phyloP scores from a whole-genome alignment of 768 basidiomycete species.

The Psilocybe subaeruginosa region DNA sequence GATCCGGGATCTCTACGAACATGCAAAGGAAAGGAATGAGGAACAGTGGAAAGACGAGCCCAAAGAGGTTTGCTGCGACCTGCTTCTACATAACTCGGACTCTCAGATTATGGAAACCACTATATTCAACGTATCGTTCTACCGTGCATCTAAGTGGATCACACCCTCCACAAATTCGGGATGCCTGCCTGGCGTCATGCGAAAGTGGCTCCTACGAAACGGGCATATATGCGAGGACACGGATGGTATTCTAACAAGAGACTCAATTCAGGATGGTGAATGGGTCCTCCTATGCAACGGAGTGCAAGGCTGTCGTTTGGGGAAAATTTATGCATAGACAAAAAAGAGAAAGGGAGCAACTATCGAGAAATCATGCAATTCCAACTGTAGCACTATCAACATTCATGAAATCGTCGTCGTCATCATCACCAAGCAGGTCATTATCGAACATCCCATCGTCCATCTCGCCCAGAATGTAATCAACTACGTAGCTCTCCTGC shows the following conservation, averaged over 20 bases:
- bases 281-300: constrained; percentile 74
- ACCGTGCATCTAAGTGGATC: constrained; percentile 59
- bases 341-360: not conserved
- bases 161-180: constrained; percentile 65
- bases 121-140: constrained; percentile 74
- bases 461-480: constrained; percentile 88
- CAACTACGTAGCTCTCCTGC: constrained; percentile 95
- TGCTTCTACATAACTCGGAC: constrained; percentile 62
- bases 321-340: constrained; percentile 35
- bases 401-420: constrained; percentile 50
- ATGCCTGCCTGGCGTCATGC: constrained; percentile 72
- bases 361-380: not conserved
- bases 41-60: constrained; percentile 33
- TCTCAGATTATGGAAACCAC: constrained; percentile 64
- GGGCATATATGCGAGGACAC: constrained; percentile 56
- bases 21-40: constrained; percentile 60
- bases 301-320: constrained; percentile 69
- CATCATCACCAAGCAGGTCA: constrained; percentile 42
- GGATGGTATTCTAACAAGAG: constrained; percentile 42
- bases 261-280: constrained; percentile 54
- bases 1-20: constrained; percentile 56
- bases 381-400: constrained; percentile 28
- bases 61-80: constrained; percentile 45
- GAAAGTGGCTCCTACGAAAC: constrained; percentile 70
- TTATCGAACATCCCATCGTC: constrained; percentile 73